These are phyloP conservation scores for Sclerotinia minor DNA, from an alignment of 2,329 filamentous ascomycete genomes.

Conservation along the genomic window DNA sequence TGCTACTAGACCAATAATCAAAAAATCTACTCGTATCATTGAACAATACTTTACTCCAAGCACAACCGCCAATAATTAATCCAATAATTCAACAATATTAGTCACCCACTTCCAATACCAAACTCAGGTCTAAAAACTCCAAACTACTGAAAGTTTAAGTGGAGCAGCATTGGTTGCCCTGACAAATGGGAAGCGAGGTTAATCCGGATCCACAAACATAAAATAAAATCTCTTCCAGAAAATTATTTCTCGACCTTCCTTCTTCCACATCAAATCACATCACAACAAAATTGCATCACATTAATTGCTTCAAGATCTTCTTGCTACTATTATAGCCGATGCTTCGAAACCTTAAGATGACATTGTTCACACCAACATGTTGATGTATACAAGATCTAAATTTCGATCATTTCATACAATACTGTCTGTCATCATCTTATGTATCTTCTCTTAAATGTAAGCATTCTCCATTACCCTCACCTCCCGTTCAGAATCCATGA, in stretches of 20 bases:
- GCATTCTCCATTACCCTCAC: not conserved
- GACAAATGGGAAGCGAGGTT: constrained; percentile 19
- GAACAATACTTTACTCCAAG: not conserved
- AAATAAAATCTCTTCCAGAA: constrained; percentile 19
- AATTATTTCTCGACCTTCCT: not conserved
- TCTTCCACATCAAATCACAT: not conserved
- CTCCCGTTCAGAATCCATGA: not conserved
- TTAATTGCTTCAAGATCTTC: not conserved
- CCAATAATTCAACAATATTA: not conserved
- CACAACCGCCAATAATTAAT: not conserved
- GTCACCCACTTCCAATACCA: not conserved
- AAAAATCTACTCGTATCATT: not conserved
- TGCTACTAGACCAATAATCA: not conserved
- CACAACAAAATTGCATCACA: not conserved
- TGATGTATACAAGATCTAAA: not conserved
- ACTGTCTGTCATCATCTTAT: not conserved
- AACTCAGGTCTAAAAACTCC: not conserved
- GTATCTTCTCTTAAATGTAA: not conserved
- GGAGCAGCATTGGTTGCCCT: not conserved
- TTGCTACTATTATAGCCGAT: not conserved
- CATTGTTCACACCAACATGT: not conserved
- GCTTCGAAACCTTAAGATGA: not conserved
- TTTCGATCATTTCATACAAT: no score
- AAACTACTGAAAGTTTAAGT: constrained; percentile 3
- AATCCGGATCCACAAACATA: constrained; percentile 9